phyloP scores from a whole-genome alignment of 495 filamentous ascomycete species.

The Lichenothelia convexa region DNA sequence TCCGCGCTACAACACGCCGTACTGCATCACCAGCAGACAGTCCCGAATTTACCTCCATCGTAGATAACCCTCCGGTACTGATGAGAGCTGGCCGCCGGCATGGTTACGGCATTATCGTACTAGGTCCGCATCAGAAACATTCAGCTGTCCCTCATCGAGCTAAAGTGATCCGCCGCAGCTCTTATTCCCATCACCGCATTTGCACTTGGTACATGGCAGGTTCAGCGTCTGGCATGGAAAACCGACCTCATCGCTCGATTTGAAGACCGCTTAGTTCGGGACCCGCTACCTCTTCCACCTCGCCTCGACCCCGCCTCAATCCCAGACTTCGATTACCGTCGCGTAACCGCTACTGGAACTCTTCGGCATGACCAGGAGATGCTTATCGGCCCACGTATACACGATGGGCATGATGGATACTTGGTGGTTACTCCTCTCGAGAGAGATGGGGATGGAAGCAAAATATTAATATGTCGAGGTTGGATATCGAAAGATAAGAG shows the following conservation, averaged over 20 bases:
- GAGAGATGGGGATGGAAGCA: conserved; percentile 32
- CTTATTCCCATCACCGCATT: conserved; percentile 86
- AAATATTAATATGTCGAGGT: conserved; percentile 65
- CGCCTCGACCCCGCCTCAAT: conserved; percentile 62
- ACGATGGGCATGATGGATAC: conserved; percentile 77
- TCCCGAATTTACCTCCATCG: conserved; percentile 55
- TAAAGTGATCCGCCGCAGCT: conserved; percentile 27
- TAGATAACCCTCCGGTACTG: conserved; percentile 67
- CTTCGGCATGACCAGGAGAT: conserved; percentile 85
- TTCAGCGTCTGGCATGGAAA: conserved; percentile 87
- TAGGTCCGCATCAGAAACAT: conserved; percentile 31
- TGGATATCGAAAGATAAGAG: conserved; percentile 66
- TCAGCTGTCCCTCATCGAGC: neutral
- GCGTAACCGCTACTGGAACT: conserved; percentile 56
- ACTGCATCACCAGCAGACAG: conserved; percentile 37
- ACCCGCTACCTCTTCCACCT: conserved; percentile 75
- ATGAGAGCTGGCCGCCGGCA: conserved; percentile 56
- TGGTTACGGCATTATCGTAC: conserved; percentile 63
- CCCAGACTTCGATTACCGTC: conserved; percentile 78
- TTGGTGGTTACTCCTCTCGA: conserved; percentile 83
- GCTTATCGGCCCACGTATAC: conserved; percentile 78
- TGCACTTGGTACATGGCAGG: conserved; percentile 81
- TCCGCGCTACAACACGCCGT: conserved; percentile 1
- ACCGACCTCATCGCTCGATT: conserved; percentile 72
- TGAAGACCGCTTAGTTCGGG: conserved; percentile 72